Evolutionary conservation across 176 grass and related monocot species (phyloP).

Genomic region (Eremochloa ophiuroides): DNA sequence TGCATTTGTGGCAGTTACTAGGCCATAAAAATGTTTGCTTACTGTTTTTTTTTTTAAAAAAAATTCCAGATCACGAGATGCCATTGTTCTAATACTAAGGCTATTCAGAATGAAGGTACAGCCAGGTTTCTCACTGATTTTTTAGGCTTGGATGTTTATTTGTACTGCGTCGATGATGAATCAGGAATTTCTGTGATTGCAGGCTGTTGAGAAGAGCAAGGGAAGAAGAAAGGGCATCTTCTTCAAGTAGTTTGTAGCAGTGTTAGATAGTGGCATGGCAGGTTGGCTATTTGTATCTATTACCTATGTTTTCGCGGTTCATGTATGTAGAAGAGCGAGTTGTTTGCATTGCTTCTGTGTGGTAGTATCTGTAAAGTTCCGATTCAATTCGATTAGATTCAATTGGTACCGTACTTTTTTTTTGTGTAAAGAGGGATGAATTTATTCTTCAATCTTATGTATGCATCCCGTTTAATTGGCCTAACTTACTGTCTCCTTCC

Average conservation of each 20-base stretch:
- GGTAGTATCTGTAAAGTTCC: conserved; percentile 11
- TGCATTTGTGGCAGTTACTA: neutral
- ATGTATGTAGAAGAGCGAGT: conserved; percentile 15
- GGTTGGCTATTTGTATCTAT: neutral
- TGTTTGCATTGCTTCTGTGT: neutral
- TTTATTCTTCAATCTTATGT: neutral
- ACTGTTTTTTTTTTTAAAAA: neutral
- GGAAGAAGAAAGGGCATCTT: conserved; percentile 78
- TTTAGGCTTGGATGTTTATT: neutral
- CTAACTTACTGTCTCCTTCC: too few species aligned
- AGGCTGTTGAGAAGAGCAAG: conserved; percentile 92
- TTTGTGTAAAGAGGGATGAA: neutral
- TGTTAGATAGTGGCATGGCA: neutral
- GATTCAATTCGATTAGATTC: neutral
- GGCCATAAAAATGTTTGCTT: neutral
- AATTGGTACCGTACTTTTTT: neutral
- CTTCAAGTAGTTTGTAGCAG: conserved; percentile 64
- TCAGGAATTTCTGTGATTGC: conserved; percentile 1
- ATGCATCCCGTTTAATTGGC: too few species aligned
- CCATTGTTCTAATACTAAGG: conserved; percentile 78
- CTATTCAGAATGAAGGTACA: conserved; percentile 81
- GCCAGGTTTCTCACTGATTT: neutral
- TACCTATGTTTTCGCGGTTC: neutral
- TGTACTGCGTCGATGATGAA: neutral
- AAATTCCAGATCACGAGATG: conserved; percentile 59